A percentile compares a stretch with the other conserved stretches of the same genome.
phyloP scores from a whole-genome alignment of 169 alveolate species.

The Plasmodium malariae region DNA sequence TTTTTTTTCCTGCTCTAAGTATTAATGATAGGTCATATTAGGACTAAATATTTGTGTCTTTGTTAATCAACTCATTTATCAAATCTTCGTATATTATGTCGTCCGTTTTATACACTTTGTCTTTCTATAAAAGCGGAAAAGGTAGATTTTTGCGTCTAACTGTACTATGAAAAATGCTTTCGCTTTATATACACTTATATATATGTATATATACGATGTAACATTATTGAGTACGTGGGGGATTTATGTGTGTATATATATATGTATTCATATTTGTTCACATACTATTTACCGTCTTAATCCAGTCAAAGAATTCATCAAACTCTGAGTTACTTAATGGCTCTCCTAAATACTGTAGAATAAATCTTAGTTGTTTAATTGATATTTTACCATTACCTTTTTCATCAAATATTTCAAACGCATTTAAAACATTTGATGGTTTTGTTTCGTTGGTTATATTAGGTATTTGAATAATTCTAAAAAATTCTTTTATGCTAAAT shows the following conservation, averaged over 20 bases:
- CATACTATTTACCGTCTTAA: slow-evolving; percentile 38
- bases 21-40: too few relatives aligned
- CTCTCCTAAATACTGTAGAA: slow-evolving; percentile 71
- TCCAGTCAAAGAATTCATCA: slow-evolving; percentile 74
- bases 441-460: slow-evolving; percentile 63
- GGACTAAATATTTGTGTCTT: slow-evolving; percentile 52
- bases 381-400: slow-evolving; percentile 74
- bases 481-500: slow-evolving; percentile 70
- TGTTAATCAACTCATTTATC: slow-evolving; percentile 56
- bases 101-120: slow-evolving; percentile 58
- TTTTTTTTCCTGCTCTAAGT: too few relatives aligned
- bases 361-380: slow-evolving; percentile 53
- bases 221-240: too few relatives aligned
- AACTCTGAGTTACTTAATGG: slow-evolving; percentile 64
- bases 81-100: slow-evolving; percentile 64
- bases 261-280: not conserved
- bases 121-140: slow-evolving; percentile 23
- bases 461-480: slow-evolving; percentile 69
- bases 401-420: slow-evolving; percentile 74
- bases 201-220: not conserved
- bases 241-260: not conserved
- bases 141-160: not conserved
- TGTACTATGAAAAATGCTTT: not conserved
- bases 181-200: not conserved
- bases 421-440: slow-evolving; percentile 57